These are phyloP conservation scores for Aquanectria penicillioides DNA, from an alignment of 2,329 filamentous ascomycete species.

Conservation along the genomic window DNA sequence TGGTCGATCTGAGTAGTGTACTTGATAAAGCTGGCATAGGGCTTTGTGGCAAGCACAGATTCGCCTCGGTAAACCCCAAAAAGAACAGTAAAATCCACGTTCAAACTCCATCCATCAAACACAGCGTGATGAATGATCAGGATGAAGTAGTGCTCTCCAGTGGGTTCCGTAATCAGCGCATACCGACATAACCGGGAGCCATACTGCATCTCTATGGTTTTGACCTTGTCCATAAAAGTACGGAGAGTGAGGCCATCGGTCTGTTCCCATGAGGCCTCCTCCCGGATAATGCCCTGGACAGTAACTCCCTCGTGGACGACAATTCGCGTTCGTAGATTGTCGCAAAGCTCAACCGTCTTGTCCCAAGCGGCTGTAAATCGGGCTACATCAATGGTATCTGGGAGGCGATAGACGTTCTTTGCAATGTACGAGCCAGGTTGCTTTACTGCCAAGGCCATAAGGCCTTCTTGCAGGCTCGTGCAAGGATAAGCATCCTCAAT, in stretches of 20 bases:
- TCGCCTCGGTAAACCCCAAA: background rate
- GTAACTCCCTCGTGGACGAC: background rate
- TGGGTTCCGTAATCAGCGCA: background rate
- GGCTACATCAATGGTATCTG: background rate
- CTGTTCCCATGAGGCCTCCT: background rate
- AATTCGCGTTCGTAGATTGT: slow-evolving; percentile 7
- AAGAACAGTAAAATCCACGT: background rate
- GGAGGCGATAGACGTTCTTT: background rate
- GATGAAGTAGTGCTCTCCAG: background rate
- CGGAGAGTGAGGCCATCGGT: background rate
- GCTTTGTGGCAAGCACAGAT: background rate
- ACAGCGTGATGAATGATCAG: background rate
- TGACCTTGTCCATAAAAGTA: background rate
- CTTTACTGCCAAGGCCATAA: slow-evolving; percentile 38
- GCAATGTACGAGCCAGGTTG: slow-evolving; percentile 18
- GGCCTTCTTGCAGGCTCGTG: slow-evolving; percentile 48
- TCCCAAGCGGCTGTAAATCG: background rate
- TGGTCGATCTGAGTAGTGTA: background rate
- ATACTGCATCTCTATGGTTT: slow-evolving; percentile 3
- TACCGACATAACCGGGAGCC: background rate
- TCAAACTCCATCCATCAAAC: slow-evolving; percentile 15
- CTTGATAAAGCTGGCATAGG: slow-evolving; percentile 1
- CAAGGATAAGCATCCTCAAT: slow-evolving; percentile 49
- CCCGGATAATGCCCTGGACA: background rate
- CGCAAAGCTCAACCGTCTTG: background rate